Percentiles rank a stretch among this genome's conserved stretches.
These are phyloP conservation scores for Cadophora sp. DNA, from an alignment of 2,329 filamentous ascomycete genomes.

Conservation along the genomic window DNA sequence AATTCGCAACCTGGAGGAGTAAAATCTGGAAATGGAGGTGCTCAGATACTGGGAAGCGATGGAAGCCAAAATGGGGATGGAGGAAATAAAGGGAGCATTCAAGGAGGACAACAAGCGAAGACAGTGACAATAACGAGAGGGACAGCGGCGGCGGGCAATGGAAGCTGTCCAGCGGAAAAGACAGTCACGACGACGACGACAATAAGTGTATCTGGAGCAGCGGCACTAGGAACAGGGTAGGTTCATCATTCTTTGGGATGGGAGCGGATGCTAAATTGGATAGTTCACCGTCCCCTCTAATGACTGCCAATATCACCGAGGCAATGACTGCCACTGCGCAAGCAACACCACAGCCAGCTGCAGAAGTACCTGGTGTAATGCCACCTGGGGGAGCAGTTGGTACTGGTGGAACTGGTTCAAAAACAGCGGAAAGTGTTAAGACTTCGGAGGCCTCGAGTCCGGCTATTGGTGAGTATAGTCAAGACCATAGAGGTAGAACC, in stretches of 20 bases:
- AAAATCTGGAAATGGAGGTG: constrained; percentile 17
- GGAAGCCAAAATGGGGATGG: constrained; percentile 4
- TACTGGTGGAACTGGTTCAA: constrained; percentile 17
- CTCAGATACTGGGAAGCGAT: background rate
- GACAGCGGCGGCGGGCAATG: constrained; percentile 27
- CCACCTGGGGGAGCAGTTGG: constrained; percentile 21
- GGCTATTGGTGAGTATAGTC: constrained; percentile 10
- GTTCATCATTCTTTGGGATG: background rate
- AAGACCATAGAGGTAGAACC: background rate
- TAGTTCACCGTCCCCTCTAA: constrained; percentile 44
- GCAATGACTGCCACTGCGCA: constrained; percentile 30
- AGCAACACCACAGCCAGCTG: constrained; percentile 5
- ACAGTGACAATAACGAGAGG: constrained; percentile 47
- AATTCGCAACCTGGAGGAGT: constrained; percentile 22
- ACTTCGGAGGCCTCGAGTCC: constrained; percentile 13
- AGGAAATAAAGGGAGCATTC: constrained; percentile 8
- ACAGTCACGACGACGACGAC: constrained; percentile 40
- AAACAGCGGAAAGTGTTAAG: constrained; percentile 18
- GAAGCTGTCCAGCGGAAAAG: constrained; percentile 27
- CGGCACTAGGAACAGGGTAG: constrained; percentile 28
- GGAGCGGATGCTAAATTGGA: constrained; percentile 16
- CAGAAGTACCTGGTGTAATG: constrained; percentile 11
- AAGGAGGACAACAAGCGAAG: constrained; percentile 18
- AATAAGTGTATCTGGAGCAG: constrained; percentile 36
- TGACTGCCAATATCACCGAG: constrained; percentile 36